phyloP scores from a whole-genome alignment of 495 filamentous ascomycete species.

The Aspergillus cristatus region DNA sequence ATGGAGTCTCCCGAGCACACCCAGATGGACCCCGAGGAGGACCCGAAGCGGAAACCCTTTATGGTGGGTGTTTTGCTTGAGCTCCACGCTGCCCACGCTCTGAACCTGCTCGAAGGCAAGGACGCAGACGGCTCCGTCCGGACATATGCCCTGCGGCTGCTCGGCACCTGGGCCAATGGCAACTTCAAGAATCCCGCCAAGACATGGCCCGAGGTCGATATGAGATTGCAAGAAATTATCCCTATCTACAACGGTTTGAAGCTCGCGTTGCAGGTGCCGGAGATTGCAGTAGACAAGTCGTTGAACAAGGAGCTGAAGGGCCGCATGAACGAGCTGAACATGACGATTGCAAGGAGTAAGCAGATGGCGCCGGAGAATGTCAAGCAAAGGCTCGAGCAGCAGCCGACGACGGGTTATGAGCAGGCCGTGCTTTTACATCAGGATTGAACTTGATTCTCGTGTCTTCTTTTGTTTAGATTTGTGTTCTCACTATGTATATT shows the following conservation, averaged over 20 bases:
- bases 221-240: constrained; percentile 20
- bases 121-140: constrained; percentile 25
- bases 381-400: too few species aligned
- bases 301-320: constrained; percentile 12
- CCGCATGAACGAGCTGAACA: constrained; percentile 11
- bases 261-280: constrained; percentile 14
- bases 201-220: constrained; percentile 8
- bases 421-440: constrained; percentile 9
- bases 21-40: constrained; percentile 13
- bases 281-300: constrained; percentile 7
- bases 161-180: constrained; percentile 18
- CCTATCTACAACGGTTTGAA: constrained; percentile 26
- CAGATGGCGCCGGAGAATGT: constrained; percentile 14
- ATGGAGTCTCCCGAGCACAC: constrained; percentile 41
- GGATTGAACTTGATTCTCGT: constrained; percentile 1
- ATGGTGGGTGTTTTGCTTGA: constrained; percentile 38
- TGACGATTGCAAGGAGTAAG: constrained; percentile 11
- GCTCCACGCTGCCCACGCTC: constrained; percentile 30
- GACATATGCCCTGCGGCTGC: constrained; percentile 28
- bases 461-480: background rate
- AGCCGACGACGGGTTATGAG: constrained; percentile 10
- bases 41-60: constrained; percentile 28
- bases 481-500: constrained; percentile 22
- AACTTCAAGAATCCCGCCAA: constrained; percentile 9
- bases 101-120: constrained; percentile 18